These are phyloP conservation scores for Yarrowia bubula DNA, from an alignment of 805 yeast species.

Conservation along the genomic window DNA sequence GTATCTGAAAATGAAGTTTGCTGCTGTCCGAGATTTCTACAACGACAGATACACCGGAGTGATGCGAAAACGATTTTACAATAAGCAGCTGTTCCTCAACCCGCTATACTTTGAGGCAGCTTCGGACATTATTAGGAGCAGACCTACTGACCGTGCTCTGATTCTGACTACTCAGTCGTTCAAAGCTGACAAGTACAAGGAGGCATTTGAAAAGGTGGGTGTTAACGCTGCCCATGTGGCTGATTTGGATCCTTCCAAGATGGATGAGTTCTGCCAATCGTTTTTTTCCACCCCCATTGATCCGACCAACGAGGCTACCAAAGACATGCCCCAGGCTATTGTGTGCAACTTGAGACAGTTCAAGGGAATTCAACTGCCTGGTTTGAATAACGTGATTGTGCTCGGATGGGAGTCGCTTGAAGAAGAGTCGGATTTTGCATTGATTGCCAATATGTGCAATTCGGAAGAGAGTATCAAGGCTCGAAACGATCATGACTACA, in stretches of 20 bases:
- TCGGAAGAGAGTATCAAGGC: conserved; percentile 6
- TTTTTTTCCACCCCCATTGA: conserved; percentile 13
- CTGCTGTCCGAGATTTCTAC: conserved; percentile 11
- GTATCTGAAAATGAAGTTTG: conserved; percentile 13
- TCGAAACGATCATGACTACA: background rate
- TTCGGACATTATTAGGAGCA: background rate
- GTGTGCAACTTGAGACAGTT: conserved; percentile 9
- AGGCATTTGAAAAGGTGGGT: conserved; percentile 5
- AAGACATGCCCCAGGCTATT: conserved; percentile 14
- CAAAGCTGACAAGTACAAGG: conserved; percentile 18
- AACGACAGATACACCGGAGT: conserved; percentile 12
- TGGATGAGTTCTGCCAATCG: background rate
- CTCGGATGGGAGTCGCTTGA: conserved; percentile 23
- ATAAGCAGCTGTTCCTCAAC: conserved; percentile 6
- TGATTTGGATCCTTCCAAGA: conserved; percentile 4
- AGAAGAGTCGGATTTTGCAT: conserved; percentile 17
- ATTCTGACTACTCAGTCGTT: conserved; percentile 7
- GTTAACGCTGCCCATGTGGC: conserved; percentile 24
- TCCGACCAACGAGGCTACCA: background rate
- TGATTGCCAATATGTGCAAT: conserved; percentile 20
- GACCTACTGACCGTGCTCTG: conserved; percentile 1
- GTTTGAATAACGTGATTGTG: background rate
- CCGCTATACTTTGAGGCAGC: conserved; percentile 9
- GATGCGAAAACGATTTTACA: conserved; percentile 11
- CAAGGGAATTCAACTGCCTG: conserved; percentile 8